Conservation (phyloP, 2,329 filamentous ascomycete species). For the Pestalotiopsis sp. region DNA sequence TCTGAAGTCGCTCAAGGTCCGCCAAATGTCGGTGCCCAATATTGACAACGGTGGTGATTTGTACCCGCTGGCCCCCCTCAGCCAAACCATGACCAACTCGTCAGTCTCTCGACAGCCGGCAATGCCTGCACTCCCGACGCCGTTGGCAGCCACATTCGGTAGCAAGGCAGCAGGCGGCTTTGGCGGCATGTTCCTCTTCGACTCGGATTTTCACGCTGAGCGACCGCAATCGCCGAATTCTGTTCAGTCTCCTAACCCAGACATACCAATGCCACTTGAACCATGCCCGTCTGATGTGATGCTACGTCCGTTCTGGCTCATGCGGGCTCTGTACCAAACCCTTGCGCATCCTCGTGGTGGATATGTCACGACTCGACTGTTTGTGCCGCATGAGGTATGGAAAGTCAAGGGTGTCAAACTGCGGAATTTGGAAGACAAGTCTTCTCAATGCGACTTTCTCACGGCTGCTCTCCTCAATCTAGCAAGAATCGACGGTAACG, state of each 20-base stretch:
- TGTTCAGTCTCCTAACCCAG: constrained; percentile 61
- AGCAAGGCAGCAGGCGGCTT: constrained; percentile 58
- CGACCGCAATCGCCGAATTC: constrained; percentile 61
- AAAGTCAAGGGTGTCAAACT: constrained; percentile 91
- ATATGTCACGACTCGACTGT: constrained; percentile 88
- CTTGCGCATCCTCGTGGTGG: constrained; percentile 89
- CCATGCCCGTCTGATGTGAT: constrained; percentile 88
- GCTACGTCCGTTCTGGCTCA: constrained; percentile 96
- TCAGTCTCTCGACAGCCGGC: constrained; percentile 52
- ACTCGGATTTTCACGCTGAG: constrained; percentile 73
- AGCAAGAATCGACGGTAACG: constrained; percentile 79
- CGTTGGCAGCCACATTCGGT: constrained; percentile 63
- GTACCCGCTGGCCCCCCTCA: constrained; percentile 75
- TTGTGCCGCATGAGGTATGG: constrained; percentile 93
- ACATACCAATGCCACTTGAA: constrained; percentile 79
- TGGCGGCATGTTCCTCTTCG: constrained; percentile 78
- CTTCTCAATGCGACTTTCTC: constrained; percentile 85
- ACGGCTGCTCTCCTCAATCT: constrained; percentile 88
- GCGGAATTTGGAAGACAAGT: constrained; percentile 89
- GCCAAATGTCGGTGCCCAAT: constrained; percentile 70
- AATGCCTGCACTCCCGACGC: constrained; percentile 68
- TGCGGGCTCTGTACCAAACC: constrained; percentile 92
- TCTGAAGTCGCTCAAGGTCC: constrained; percentile 69
- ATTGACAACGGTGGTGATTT: constrained; percentile 64
- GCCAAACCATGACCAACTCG: constrained; percentile 59